Conservation (phyloP, 768 basidiomycete species). For the Mycena metata region DNA sequence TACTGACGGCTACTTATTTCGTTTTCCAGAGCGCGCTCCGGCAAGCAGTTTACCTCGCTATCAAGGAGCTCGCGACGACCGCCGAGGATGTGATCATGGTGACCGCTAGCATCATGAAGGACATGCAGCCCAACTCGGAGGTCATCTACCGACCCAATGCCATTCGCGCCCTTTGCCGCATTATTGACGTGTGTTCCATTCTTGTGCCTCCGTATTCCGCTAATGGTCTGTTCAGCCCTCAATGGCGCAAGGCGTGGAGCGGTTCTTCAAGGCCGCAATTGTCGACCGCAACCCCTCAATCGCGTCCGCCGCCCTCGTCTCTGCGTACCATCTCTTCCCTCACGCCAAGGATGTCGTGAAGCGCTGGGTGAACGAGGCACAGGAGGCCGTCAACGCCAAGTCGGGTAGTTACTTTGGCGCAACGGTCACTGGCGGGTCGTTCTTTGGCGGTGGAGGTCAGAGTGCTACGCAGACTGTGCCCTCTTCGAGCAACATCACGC, state of each 20-base stretch:
- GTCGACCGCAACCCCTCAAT: conserved; percentile 97
- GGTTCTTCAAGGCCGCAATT: conserved; percentile 99
- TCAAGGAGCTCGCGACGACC: conserved; percentile 96
- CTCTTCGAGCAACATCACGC: conserved; percentile 92
- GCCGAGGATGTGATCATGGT: conserved; percentile 99
- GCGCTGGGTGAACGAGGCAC: conserved; percentile 99
- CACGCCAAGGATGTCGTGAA: conserved; percentile 95
- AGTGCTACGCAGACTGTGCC: conserved; percentile 82
- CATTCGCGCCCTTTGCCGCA: conserved; percentile 94
- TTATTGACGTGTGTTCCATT: conserved; percentile 88
- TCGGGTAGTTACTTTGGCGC: conserved; percentile 78
- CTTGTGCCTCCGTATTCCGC: conserved; percentile 3
- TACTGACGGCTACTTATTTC: conserved; percentile 22
- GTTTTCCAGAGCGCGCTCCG: conserved; percentile 86
- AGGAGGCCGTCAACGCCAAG: conserved; percentile 95
- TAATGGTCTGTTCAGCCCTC: conserved; percentile 74
- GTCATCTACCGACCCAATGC: conserved; percentile 99
- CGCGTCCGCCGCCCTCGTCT: conserved; percentile 95
- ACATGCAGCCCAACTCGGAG: conserved; percentile 99
- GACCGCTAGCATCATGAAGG: conserved; percentile 99
- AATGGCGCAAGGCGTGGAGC: conserved; percentile 98
- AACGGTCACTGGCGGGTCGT: conserved; percentile 64
- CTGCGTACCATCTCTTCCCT: conserved; percentile 96
- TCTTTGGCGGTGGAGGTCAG: conserved; percentile 77
- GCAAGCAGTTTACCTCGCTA: conserved; percentile 98